These are phyloP conservation scores for Piedraia hortae DNA, from an alignment of 2,329 filamentous ascomycete genomes.

Conservation along the genomic window DNA sequence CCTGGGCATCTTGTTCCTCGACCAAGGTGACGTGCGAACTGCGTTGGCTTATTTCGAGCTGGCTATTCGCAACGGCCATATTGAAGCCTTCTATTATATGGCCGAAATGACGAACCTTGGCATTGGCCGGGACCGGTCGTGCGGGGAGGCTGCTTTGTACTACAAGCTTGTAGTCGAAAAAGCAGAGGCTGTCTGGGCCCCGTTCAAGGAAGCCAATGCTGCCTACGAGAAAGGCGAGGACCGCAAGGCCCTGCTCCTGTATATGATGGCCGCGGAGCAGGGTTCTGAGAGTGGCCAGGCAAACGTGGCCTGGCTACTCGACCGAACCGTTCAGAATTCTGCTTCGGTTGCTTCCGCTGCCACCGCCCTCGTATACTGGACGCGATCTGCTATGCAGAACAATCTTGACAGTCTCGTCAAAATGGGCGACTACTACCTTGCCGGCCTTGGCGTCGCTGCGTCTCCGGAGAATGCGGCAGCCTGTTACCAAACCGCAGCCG, in stretches of 20 bases:
- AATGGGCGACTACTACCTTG: conserved; percentile 92
- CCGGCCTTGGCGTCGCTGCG: conserved; percentile 35
- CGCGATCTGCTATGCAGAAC: conserved; percentile 68
- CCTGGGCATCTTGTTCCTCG: conserved; percentile 58
- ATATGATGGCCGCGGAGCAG: conserved; percentile 73
- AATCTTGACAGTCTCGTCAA: conserved; percentile 91
- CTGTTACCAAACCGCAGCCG: conserved; percentile 78
- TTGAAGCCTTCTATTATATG: conserved; percentile 78
- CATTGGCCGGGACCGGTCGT: conserved; percentile 53
- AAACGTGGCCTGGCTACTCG: conserved; percentile 68
- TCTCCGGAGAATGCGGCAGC: conserved; percentile 69
- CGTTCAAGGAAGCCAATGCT: conserved; percentile 57
- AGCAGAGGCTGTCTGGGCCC: conserved; percentile 60
- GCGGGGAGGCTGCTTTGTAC: conserved; percentile 47
- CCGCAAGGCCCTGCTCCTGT: conserved; percentile 53
- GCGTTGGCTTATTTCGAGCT: conserved; percentile 73
- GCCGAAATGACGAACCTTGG: conserved; percentile 65
- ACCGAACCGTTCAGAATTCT: conserved; percentile 25
- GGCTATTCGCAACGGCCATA: conserved; percentile 53
- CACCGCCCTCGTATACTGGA: conserved; percentile 78
- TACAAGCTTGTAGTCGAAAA: conserved; percentile 80
- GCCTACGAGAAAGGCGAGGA: conserved; percentile 56
- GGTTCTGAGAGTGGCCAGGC: conserved; percentile 74
- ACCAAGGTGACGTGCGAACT: conserved; percentile 57
- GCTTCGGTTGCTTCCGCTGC: conserved; percentile 28